These are phyloP conservation scores for Candida freyschussii DNA, from an alignment of 1,139 yeast species.

Conservation along the genomic window DNA sequence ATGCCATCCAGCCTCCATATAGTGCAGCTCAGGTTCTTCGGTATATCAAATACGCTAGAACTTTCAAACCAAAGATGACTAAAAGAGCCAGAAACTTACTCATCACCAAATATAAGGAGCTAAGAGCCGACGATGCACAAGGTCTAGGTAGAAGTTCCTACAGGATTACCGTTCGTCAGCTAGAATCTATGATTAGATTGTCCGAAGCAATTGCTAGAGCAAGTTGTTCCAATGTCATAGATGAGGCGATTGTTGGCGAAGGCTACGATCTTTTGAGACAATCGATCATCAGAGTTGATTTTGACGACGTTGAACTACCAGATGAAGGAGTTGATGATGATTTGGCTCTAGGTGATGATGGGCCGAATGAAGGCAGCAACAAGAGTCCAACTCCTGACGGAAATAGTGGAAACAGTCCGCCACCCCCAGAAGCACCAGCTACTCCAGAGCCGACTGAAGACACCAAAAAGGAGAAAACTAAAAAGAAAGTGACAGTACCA, in stretches of 20 bases:
- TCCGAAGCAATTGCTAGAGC: constrained; percentile 98
- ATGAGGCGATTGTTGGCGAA: constrained; percentile 85
- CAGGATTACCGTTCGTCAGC: constrained; percentile 93
- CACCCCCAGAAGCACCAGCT: constrained; percentile 12
- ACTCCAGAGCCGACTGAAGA: constrained; percentile 5
- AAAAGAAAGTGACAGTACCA: constrained; percentile 52
- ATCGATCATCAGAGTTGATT: constrained; percentile 90
- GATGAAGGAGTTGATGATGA: constrained; percentile 47
- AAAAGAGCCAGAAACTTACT: constrained; percentile 74
- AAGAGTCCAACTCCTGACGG: constrained; percentile 12
- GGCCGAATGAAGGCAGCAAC: too few species aligned
- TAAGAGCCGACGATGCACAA: constrained; percentile 88
- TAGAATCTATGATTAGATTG: constrained; percentile 88
- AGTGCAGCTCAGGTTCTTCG: constrained; percentile 84
- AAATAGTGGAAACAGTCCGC: constrained; percentile 13
- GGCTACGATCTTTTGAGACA: constrained; percentile 88
- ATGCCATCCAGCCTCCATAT: constrained; percentile 86
- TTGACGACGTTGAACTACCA: constrained; percentile 86
- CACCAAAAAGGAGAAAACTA: constrained; percentile 11
- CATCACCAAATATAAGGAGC: constrained; percentile 78
- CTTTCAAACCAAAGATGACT: constrained; percentile 88
- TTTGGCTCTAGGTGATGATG: constrained; percentile 16
- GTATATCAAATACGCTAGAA: constrained; percentile 87
- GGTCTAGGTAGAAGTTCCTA: constrained; percentile 85
- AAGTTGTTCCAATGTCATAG: constrained; percentile 85